A percentile compares a stretch with the other conserved stretches of the same genome.
These are phyloP conservation scores for Aureobasidium mangrovei DNA, from an alignment of 2,329 filamentous ascomycete species.

Conservation along the genomic window DNA sequence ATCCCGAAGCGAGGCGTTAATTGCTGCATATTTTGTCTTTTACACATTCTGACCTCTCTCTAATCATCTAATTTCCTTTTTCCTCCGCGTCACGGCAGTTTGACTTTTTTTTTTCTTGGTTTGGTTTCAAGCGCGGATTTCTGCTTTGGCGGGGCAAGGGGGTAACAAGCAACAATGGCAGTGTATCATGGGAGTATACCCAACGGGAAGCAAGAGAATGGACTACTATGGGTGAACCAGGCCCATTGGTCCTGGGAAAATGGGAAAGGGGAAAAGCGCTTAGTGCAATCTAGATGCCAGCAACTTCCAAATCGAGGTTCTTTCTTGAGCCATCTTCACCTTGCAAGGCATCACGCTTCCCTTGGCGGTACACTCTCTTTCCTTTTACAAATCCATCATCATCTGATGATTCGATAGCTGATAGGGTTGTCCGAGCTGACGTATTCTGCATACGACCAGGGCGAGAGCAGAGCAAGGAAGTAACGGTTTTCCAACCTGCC, in stretches of 20 bases:
- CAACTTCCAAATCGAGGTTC: neutral
- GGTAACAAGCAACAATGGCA: conserved; percentile 1
- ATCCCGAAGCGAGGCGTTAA: conserved; percentile 13
- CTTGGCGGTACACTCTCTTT: too few species aligned
- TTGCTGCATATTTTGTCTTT: neutral
- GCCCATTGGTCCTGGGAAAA: neutral
- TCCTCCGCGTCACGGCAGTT: neutral
- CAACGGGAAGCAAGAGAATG: neutral
- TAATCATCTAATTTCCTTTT: conserved; percentile 8
- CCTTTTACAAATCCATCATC: too few species aligned
- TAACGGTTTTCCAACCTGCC: too few species aligned
- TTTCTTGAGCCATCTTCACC: neutral
- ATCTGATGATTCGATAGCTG: too few species aligned
- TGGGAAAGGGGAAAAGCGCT: too few species aligned
- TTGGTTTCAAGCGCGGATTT: neutral
- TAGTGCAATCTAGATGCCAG: neutral
- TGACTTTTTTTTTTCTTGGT: neutral
- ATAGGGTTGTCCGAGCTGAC: too few species aligned
- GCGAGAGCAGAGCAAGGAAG: too few species aligned
- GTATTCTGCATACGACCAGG: too few species aligned
- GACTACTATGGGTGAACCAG: neutral
- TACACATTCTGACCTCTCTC: neutral
- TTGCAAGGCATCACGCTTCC: too few species aligned
- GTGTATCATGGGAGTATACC: conserved; percentile 8
- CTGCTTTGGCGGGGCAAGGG: neutral